phyloP scores from a whole-genome alignment of 306 rosid genomes.

The Quercus suber region DNA sequence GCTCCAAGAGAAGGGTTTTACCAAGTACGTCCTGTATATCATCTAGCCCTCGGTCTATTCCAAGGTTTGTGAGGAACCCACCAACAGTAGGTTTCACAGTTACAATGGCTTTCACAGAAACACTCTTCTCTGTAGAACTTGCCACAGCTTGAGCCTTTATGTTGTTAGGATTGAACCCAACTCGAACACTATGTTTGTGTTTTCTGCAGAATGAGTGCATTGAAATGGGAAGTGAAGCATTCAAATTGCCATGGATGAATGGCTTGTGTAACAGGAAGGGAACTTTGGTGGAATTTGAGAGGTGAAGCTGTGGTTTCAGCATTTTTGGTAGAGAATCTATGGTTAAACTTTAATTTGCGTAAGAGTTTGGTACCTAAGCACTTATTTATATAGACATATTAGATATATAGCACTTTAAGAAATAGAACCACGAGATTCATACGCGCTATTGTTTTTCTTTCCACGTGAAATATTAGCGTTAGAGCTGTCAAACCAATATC shows the following conservation, averaged over 20 bases:
- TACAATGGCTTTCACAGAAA: slow-evolving; percentile 27
- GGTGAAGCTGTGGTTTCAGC: not conserved
- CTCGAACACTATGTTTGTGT: not conserved
- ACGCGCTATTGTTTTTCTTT: no score
- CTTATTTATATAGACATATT: no score
- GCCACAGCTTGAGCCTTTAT: slow-evolving; percentile 1
- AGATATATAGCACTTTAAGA: no score
- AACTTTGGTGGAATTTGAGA: not conserved
- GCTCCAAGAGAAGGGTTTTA: slow-evolving; percentile 59
- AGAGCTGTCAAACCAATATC: no score
- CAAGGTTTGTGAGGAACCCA: slow-evolving; percentile 44
- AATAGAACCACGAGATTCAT: no score
- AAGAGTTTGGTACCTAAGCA: not conserved
- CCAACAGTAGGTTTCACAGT: slow-evolving; percentile 20
- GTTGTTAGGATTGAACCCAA: not conserved
- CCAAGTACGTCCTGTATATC: slow-evolving; percentile 60
- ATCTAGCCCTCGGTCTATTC: slow-evolving; percentile 45
- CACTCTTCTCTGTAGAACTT: not conserved
- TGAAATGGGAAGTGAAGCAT: not conserved
- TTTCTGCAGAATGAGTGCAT: not conserved
- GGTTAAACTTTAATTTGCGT: not conserved
- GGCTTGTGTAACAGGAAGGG: slow-evolving; percentile 1
- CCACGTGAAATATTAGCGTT: no score
- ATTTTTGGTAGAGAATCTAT: not conserved
- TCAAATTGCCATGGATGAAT: not conserved